Evolutionary conservation across 2,329 filamentous ascomycete species (phyloP), one percentile per base, ranked within the genome.

Genomic region (Cladorrhinum sp.): DNA sequence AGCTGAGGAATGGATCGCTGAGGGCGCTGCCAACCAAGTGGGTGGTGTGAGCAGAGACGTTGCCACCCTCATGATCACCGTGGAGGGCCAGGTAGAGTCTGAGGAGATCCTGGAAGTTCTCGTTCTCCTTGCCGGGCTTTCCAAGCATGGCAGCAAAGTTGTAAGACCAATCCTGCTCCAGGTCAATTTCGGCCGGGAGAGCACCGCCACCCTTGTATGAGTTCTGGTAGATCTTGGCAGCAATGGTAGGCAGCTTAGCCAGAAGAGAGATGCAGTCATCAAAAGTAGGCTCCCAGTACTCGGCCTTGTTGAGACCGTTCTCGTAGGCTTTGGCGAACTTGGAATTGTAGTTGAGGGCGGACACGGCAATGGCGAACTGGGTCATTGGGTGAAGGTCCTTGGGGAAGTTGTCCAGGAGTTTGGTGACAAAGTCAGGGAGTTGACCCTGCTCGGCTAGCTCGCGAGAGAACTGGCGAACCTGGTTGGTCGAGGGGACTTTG

Each of bases 281-380:
- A 73, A 96, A 98, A 50, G 92, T 96, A 13, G 93, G 92, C 79
- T 98, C 95, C 95, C 95, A 99, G 85, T 98, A 98, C 69, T 97
- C 92, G 57, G 92, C 91, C 83, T 98, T 99, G 83, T 88, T 90
- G 66, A 98, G 79, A 36, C 95, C 95, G 68, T 89, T 79, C 76
- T 93, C 93, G 76, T 99, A 99, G 20, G 90, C 90, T 77, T 92
- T 93, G 65, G 93, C 95, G 69, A 99, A 99, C 72, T 89, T 86
- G 70, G 92, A 96, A 68, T 92, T 92, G 75, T 96, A 91, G 79
- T 96, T 97, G 63, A 99, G 84, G n/a, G 95, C 91, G 18, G 92
- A 93, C 57, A 98, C 95, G 50, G 93, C 92, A 69, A 96, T 95
- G 67, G 93, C 89, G 69, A 99, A 93, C 76, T 98, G 93, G 10